These are phyloP conservation scores for Primulina huaijiensis DNA, from an alignment of 257 asterid species.

Conservation along the genomic window DNA sequence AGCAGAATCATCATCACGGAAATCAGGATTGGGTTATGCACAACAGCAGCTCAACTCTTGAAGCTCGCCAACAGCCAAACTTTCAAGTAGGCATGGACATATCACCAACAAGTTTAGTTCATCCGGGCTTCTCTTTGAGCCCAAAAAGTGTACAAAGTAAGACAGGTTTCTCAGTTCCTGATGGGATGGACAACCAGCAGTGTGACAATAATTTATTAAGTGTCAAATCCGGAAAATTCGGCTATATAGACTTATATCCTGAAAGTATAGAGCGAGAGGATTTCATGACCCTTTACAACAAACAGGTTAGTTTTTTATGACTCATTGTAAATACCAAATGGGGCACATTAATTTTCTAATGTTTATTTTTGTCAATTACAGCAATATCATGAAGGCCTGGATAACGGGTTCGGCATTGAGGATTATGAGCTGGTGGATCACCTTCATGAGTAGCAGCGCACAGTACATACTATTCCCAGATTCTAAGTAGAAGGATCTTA, in stretches of 20 bases:
- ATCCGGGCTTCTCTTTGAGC: conserved; percentile 38
- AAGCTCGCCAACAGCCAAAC: conserved; percentile 33
- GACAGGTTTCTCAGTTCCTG: conserved; percentile 21
- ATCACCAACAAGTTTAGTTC: conserved; percentile 38
- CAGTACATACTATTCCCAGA: neutral
- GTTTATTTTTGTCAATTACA: neutral
- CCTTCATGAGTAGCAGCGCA: conserved; percentile 46
- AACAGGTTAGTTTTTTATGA: conserved; percentile 47
- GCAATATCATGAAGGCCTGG: conserved; percentile 56
- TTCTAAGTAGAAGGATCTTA: conserved; percentile 26
- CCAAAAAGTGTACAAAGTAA: conserved; percentile 25
- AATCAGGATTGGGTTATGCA: conserved; percentile 52
- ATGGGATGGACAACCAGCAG: conserved; percentile 25
- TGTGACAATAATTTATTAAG: conserved; percentile 37
- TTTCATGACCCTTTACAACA: conserved; percentile 55
- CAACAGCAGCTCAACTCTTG: conserved; percentile 38
- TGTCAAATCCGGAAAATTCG: conserved; percentile 48
- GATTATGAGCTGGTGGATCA: conserved; percentile 54
- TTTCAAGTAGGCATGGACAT: conserved; percentile 38
- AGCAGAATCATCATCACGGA: conserved; percentile 14
- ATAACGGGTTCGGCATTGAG: conserved; percentile 53
- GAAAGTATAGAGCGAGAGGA: conserved; percentile 69
- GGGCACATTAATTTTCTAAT: too few species aligned
- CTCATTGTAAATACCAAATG: neutral
- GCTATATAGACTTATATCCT: conserved; percentile 34